Evolutionary conservation across 164 flowering plant genomes (phyloP).

Genomic region (Saururus chinensis): DNA sequence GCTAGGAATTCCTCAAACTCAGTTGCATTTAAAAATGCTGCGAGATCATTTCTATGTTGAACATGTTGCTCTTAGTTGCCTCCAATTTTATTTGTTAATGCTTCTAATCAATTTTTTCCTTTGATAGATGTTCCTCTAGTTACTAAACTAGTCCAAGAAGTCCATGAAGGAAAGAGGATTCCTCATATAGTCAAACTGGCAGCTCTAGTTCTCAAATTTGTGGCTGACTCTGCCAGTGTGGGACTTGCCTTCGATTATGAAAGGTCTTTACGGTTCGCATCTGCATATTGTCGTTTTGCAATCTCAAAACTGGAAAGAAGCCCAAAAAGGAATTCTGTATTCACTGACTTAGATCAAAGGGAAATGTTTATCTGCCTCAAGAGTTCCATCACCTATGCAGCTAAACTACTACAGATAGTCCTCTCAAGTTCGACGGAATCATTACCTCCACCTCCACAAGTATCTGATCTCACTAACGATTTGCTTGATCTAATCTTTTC

Average conservation of each 20-base stretch:
- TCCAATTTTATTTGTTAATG: neutral
- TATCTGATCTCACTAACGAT: conserved; percentile 37
- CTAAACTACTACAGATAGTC: conserved; percentile 52
- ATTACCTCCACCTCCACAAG: conserved; percentile 27
- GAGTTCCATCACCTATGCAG: conserved; percentile 71
- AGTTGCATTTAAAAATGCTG: no score
- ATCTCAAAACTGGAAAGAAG: conserved; percentile 25
- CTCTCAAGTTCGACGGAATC: conserved; percentile 31
- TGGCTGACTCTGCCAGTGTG: conserved; percentile 45
- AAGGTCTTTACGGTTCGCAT: conserved; percentile 39
- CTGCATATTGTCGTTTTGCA: conserved; percentile 27
- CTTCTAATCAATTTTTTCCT: neutral
- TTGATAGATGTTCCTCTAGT: no score
- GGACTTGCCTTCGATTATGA: conserved; percentile 21
- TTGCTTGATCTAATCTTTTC: conserved; percentile 46
- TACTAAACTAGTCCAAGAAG: neutral
- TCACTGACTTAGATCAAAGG: conserved; percentile 34
- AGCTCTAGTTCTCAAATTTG: conserved; percentile 55
- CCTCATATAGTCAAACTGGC: conserved; percentile 45
- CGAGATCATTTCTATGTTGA: neutral
- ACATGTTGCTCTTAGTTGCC: neutral
- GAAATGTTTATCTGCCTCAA: conserved; percentile 42
- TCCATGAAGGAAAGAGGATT: conserved; percentile 17
- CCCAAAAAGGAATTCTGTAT: conserved; percentile 15
- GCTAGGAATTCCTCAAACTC: no score